phyloP scores from a whole-genome alignment of 108 stramenopile genomes.

The Aurantiochytrium sp. region DNA sequence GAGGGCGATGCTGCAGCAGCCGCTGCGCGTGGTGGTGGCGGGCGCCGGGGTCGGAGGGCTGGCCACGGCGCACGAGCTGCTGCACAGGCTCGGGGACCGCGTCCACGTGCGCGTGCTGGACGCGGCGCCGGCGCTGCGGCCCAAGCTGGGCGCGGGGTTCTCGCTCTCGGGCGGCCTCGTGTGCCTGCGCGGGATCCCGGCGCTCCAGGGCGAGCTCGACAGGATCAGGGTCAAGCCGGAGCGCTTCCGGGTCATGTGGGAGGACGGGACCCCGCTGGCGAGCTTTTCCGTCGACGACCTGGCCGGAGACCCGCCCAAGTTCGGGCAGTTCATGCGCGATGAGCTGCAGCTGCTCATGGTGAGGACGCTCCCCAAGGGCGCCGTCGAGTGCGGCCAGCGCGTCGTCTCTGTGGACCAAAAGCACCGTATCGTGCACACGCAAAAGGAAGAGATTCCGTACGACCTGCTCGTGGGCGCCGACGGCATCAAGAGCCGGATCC shows the following conservation, averaged over 20 bases:
- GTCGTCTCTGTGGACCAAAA: background rate
- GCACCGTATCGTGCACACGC: background rate
- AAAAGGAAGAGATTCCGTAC: slow-evolving; percentile 32
- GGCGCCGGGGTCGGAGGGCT: slow-evolving; percentile 43
- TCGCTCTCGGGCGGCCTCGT: slow-evolving; percentile 40
- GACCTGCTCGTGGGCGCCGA: slow-evolving; percentile 48
- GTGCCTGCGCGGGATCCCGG: background rate
- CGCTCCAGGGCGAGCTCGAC: slow-evolving; percentile 31
- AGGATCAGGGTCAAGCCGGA: slow-evolving; percentile 9
- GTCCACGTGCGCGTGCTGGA: slow-evolving; percentile 20
- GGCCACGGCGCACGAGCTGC: slow-evolving; percentile 44
- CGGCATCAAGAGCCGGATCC: slow-evolving; percentile 39
- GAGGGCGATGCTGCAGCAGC: background rate
- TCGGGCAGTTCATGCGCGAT: slow-evolving; percentile 45
- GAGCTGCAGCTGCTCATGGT: slow-evolving; percentile 31
- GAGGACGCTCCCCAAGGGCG: slow-evolving; percentile 24
- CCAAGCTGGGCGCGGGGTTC: slow-evolving; percentile 43
- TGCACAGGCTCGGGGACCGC: slow-evolving; percentile 29
- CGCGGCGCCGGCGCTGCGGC: slow-evolving; percentile 31
- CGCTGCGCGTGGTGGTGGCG: slow-evolving; percentile 37
- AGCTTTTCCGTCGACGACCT: slow-evolving; percentile 35
- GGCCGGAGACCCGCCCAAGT: slow-evolving; percentile 14
- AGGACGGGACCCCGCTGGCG: slow-evolving; percentile 37
- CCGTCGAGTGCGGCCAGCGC: slow-evolving; percentile 37
- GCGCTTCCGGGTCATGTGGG: background rate